These are phyloP conservation scores for Exophiala dermatitidis DNA, from an alignment of 2,329 filamentous ascomycete genomes.

Conservation along the genomic window DNA sequence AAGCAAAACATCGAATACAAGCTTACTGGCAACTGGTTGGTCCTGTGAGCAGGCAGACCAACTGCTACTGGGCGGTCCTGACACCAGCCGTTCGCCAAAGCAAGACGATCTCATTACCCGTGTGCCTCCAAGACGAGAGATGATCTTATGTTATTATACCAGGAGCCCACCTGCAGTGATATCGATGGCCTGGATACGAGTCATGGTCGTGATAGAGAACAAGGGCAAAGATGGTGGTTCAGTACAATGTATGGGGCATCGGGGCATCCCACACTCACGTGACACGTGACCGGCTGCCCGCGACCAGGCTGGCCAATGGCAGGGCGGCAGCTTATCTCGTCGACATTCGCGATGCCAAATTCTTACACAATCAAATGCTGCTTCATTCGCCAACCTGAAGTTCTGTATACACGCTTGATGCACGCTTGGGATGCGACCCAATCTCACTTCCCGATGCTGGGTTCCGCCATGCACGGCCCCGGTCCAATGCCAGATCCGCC, in stretches of 20 bases:
- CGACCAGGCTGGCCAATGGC: conserved; percentile 2
- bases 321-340: conserved; percentile 16
- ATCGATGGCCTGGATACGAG: too few relatives aligned
- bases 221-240: too few relatives aligned
- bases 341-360: conserved; percentile 10
- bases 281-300: neutral
- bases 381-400: conserved; percentile 4
- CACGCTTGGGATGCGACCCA: neutral
- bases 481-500: neutral
- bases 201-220: too few relatives aligned
- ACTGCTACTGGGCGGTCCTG: too few relatives aligned
- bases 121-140: too few relatives aligned
- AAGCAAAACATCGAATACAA: too few relatives aligned
- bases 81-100: too few relatives aligned
- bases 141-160: too few relatives aligned
- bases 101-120: too few relatives aligned
- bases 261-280: neutral
- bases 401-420: neutral
- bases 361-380: conserved; percentile 26
- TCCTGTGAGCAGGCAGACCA: too few relatives aligned
- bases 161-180: too few relatives aligned
- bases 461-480: conserved; percentile 5
- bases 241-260: neutral
- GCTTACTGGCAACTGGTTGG: too few relatives aligned
- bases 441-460: neutral